Evolutionary conservation across 306 rosid genomes (phyloP).

Genomic region (Prunus salicina): DNA sequence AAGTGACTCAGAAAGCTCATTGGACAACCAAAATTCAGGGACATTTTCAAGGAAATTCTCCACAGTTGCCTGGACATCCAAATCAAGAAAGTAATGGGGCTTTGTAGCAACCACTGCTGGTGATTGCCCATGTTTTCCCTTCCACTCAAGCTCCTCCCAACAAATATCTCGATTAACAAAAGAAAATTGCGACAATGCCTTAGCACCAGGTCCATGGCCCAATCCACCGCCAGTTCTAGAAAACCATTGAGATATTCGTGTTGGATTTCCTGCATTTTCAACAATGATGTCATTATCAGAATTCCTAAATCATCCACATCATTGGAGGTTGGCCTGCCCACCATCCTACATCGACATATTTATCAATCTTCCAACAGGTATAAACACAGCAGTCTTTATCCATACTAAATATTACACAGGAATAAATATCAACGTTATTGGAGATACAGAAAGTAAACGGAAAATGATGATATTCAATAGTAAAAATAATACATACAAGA

Average conservation of each 20-base stretch:
- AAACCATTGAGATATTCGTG: constrained; percentile 71
- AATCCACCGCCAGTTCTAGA: constrained; percentile 48
- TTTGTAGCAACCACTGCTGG: constrained; percentile 96
- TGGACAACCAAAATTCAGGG: constrained; percentile 90
- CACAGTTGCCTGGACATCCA: constrained; percentile 69
- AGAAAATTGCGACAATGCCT: constrained; percentile 76
- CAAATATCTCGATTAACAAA: constrained; percentile 78
- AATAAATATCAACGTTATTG: background rate
- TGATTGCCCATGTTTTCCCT: constrained; percentile 95
- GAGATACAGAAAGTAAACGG: background rate
- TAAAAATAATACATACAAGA: background rate
- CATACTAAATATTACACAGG: no score
- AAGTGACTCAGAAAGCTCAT: constrained; percentile 71
- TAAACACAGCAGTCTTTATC: background rate
- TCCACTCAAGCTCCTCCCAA: constrained; percentile 99
- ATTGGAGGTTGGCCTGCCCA: background rate
- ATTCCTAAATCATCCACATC: constrained; percentile 18
- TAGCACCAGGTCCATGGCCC: constrained; percentile 73
- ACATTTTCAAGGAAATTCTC: constrained; percentile 76
- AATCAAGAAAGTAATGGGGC: constrained; percentile 89
- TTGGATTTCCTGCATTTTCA: constrained; percentile 65
- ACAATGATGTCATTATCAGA: constrained; percentile 29
- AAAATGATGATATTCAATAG: background rate
- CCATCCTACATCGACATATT: background rate
- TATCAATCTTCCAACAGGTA: constrained; percentile 7